A percentile compares a stretch with the other conserved stretches of the same genome.
Evolutionary conservation across 495 filamentous ascomycete species (phyloP).

Genomic region (Massariosphaeria phaeospora): DNA sequence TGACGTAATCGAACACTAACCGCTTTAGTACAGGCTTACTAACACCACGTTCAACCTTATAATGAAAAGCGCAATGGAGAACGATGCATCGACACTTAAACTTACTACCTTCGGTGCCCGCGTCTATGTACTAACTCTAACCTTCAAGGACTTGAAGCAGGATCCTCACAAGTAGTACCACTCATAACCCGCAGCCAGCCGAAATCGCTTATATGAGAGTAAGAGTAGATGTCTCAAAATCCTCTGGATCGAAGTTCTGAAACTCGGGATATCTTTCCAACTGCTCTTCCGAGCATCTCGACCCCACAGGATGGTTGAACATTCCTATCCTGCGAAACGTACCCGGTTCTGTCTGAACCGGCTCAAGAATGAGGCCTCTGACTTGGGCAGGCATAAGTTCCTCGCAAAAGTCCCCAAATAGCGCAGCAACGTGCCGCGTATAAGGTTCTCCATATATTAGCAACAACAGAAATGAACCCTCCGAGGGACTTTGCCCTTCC

Average conservation of each 20-base stretch:
- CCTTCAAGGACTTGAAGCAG: too few relatives aligned
- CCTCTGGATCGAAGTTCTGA: neutral
- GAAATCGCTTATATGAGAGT: neutral
- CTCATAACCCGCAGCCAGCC: too few relatives aligned
- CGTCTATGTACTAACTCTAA: too few relatives aligned
- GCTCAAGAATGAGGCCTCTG: constrained; percentile 4
- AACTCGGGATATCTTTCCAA: neutral
- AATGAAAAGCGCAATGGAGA: too few relatives aligned
- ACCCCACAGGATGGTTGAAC: neutral
- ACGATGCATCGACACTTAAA: too few relatives aligned
- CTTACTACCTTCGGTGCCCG: too few relatives aligned
- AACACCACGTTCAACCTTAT: too few relatives aligned
- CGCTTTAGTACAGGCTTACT: too few relatives aligned
- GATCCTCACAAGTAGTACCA: too few relatives aligned
- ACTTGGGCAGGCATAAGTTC: neutral
- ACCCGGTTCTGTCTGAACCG: neutral
- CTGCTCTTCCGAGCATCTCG: neutral
- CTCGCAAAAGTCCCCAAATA: neutral
- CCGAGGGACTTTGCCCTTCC: neutral
- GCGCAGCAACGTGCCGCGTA: neutral
- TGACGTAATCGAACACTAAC: too few relatives aligned
- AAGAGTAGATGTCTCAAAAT: neutral
- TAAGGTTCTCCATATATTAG: neutral
- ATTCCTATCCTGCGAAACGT: constrained; percentile 5
- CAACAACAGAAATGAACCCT: neutral